Evolutionary conservation across 2,329 filamentous ascomycete species (phyloP), one percentile per base, ranked within the genome.

Genomic region (Ophiostoma quercus): DNA sequence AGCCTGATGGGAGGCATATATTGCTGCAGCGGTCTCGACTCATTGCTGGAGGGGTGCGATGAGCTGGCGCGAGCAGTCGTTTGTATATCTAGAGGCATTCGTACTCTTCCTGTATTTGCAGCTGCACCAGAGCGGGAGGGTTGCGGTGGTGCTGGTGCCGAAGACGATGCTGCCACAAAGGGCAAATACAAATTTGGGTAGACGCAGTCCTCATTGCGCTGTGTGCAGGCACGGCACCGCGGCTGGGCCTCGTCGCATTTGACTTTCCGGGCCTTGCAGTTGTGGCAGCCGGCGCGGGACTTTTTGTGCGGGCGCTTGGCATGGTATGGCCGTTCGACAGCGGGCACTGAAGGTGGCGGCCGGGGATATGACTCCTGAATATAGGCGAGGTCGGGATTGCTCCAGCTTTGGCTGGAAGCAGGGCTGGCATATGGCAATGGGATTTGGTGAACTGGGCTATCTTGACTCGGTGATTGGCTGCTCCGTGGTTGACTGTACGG

Each of bases 231-330:
- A 57, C 80, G 80, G 74, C 85, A 87, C 2, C 78, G 74, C 0
- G 85, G 85, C 37, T 79, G 81, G 5, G 74, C 78, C 74, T 87
- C 84, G 71, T 85, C 82, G 76, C 84, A 86, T 76, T 85, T 86
- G 69, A 85, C 82, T 76, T 84, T 85, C 69, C 85, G 82, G 19
- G 76, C 76, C 76, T 87, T 87, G 79, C 85, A 87, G 74, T 82
- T 84, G 72, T 78, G 78, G 74, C 85, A 87, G 6, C 72, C 85
- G 2, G 79, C 78, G 39, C 84, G 79, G 1, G 84, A 85, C 76
- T 87, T 87, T 73, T 79, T 83, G 75, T 87, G 85, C 66, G 84
- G 83, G 12, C 84, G 80, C 75, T 87, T 87, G 67, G 80, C 72
- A 69, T 82, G 78, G 68, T 80, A 83, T 1, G 79, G 79, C 67